phyloP scores from a whole-genome alignment of 2,329 filamentous ascomycete species.

The Ophiosphaerella narmari region DNA sequence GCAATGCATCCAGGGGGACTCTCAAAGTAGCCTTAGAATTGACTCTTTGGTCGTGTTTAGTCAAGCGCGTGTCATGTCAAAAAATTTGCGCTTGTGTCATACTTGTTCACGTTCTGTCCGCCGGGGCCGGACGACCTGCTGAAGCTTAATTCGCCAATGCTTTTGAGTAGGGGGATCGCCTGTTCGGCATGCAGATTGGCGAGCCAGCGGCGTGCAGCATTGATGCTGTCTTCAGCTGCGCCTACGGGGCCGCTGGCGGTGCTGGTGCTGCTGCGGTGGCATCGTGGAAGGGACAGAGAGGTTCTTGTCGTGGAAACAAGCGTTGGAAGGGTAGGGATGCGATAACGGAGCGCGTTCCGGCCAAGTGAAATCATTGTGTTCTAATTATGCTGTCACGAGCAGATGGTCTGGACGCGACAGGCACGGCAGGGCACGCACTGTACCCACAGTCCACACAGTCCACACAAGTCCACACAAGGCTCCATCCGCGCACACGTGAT shows the following conservation, averaged over 20 bases:
- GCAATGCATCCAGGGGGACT: conserved; percentile 57
- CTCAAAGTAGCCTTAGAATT: conserved; percentile 70
- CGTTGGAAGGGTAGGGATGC: neutral
- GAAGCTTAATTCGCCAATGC: conserved; percentile 63
- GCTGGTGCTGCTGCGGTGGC: neutral
- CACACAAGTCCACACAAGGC: neutral
- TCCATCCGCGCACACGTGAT: conserved; percentile 3
- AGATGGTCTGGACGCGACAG: no score
- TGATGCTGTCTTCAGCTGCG: conserved; percentile 10
- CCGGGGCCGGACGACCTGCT: conserved; percentile 68
- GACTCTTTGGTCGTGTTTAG: conserved; percentile 58
- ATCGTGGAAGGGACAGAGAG: conserved; percentile 11
- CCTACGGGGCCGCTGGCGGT: conserved; percentile 17
- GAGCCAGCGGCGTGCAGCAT: conserved; percentile 62
- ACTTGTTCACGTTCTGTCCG: conserved; percentile 74
- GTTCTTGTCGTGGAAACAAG: conserved; percentile 9
- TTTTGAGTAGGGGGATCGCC: conserved; percentile 55
- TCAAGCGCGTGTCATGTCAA: conserved; percentile 17
- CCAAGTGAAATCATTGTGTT: neutral
- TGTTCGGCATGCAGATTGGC: conserved; percentile 54
- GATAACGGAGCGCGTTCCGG: conserved; percentile 7
- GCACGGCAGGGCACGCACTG: neutral
- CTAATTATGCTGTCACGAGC: no score
- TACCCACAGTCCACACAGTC: conserved; percentile 2
- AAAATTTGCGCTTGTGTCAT: conserved; percentile 20